Evolutionary conservation across 805 yeast species (phyloP), one percentile per base, ranked within the genome.

Genomic region (Saccharomycopsis lassenensis): DNA sequence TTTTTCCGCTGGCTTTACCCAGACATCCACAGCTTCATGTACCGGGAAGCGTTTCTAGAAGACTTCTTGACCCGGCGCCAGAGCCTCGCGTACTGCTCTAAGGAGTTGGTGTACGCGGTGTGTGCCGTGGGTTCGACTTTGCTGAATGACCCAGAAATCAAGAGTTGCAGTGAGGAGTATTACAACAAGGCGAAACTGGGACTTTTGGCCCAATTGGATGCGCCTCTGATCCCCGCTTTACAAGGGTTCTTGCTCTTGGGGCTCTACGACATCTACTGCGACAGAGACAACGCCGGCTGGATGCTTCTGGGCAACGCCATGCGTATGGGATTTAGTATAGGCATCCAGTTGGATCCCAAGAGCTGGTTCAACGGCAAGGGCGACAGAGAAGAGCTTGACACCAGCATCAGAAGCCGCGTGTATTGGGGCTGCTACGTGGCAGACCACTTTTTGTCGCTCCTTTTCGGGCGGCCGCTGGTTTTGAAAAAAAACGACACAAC

Each of bases 401-500:
- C 46, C 24, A 61, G 57, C 26, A 71, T 75, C 37, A 59, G 79
- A 40, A 65, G 74, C 33, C 57, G 83, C 40, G 69, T 75, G 7
- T 71, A 70, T 49, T 75, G 83, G 83, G 82, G 82, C 3, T 66
- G 75, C 33, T 75, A 68, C 50, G 57, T 74, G 39, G 77, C 76
- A 2, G 83, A 75, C 51, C 80, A 73, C 49, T 69, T 74, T 46
- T 70, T 74, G 24, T 68, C 77, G 48, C 54, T 74, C 24, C 57
- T 74, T 33, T 53, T 74, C 31, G 83, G 83, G 3, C 55, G 80
- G 35, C 77, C 79, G 0, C 65, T 77, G 0, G 54, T 67, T 1
- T 51, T 75, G 34, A 69, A 73, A 47, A 59, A 69, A 33, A 61
- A 67, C 29, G 76, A 75, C 44, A 71, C 81, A 0, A 66, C 79